These are phyloP conservation scores for Penicillium corylophilum DNA, from an alignment of 2,329 filamentous ascomycete genomes.

Conservation along the genomic window DNA sequence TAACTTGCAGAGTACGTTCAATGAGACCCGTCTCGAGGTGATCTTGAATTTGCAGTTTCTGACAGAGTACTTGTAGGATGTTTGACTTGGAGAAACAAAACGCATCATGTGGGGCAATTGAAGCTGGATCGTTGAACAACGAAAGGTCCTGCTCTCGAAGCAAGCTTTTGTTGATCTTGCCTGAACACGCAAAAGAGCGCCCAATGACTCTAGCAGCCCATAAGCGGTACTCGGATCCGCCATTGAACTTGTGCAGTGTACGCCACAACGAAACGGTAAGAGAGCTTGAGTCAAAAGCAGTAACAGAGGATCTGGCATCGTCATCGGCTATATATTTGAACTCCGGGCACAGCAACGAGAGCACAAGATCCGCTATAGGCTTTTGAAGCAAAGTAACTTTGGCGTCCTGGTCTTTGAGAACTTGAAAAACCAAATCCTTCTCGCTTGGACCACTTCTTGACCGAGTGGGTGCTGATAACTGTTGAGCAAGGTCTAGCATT, in stretches of 20 bases:
- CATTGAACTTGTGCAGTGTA: slow-evolving; percentile 64
- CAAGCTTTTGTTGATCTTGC: slow-evolving; percentile 55
- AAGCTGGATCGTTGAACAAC: slow-evolving; percentile 20
- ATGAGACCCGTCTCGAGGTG: slow-evolving; percentile 46
- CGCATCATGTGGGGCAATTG: slow-evolving; percentile 10
- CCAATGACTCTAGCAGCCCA: slow-evolving; percentile 88
- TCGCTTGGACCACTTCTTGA: slow-evolving; percentile 70
- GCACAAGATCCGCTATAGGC: slow-evolving; percentile 54
- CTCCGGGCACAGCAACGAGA: slow-evolving; percentile 63
- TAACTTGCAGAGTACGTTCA: slow-evolving; percentile 46
- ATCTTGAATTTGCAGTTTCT: slow-evolving; percentile 60
- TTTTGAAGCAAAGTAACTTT: slow-evolving; percentile 67
- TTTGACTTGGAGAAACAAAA: slow-evolving; percentile 57
- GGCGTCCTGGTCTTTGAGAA: slow-evolving; percentile 70
- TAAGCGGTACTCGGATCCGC: slow-evolving; percentile 68
- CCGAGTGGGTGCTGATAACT: slow-evolving; percentile 67
- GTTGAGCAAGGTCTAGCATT: slow-evolving; percentile 68
- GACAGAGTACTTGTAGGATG: slow-evolving; percentile 61
- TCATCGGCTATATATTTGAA: slow-evolving; percentile 64
- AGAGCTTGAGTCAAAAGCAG: slow-evolving; percentile 62
- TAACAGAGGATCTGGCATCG: slow-evolving; percentile 66
- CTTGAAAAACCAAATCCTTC: slow-evolving; percentile 73
- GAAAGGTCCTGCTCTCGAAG: slow-evolving; percentile 41
- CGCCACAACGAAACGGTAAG: slow-evolving; percentile 72
- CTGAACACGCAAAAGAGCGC: slow-evolving; percentile 75